Percentiles rank a stretch among this genome's conserved stretches.
Evolutionary conservation across 2,329 filamentous ascomycete species (phyloP).

Genomic region (Aspergillus fructus): DNA sequence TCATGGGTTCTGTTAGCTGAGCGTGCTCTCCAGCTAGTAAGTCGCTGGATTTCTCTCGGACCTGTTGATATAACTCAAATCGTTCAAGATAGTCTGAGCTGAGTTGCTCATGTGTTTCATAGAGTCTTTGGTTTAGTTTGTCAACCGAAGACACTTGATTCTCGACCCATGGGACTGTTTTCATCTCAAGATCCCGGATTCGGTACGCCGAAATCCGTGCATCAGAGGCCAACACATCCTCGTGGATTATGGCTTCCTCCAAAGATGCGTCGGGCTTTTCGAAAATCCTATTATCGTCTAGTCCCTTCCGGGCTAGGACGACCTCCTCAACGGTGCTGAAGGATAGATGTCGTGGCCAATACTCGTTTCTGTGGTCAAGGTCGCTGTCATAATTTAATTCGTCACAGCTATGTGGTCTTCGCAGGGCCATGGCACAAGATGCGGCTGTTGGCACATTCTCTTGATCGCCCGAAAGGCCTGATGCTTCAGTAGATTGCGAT

Average conservation of each 20-base stretch:
- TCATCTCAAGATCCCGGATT: constrained; percentile 38
- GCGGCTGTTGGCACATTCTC: constrained; percentile 26
- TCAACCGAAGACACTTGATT: constrained; percentile 44
- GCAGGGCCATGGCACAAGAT: constrained; percentile 29
- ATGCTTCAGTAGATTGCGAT: constrained; percentile 30
- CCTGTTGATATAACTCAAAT: constrained; percentile 66
- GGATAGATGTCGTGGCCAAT: constrained; percentile 45
- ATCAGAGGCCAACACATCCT: constrained; percentile 40
- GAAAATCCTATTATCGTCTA: constrained; percentile 28
- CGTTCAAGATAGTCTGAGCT: constrained; percentile 68
- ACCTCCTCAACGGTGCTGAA: constrained; percentile 50
- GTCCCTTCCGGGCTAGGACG: constrained; percentile 36
- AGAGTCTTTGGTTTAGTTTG: constrained; percentile 64
- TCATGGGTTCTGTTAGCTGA: constrained; percentile 67
- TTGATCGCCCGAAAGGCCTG: constrained; percentile 21
- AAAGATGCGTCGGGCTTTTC: constrained; percentile 40
- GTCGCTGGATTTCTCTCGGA: constrained; percentile 67
- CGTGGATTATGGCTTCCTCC: constrained; percentile 40
- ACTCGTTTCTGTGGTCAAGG: constrained; percentile 24
- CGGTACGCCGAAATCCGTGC: constrained; percentile 34
- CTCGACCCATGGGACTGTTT: constrained; percentile 45
- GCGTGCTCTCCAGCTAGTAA: constrained; percentile 68
- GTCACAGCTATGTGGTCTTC: constrained; percentile 38
- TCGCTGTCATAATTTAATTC: constrained; percentile 24
- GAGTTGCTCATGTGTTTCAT: constrained; percentile 64